These are phyloP conservation scores for Yarrowia sp. DNA, from an alignment of 805 yeast species.

Conservation along the genomic window DNA sequence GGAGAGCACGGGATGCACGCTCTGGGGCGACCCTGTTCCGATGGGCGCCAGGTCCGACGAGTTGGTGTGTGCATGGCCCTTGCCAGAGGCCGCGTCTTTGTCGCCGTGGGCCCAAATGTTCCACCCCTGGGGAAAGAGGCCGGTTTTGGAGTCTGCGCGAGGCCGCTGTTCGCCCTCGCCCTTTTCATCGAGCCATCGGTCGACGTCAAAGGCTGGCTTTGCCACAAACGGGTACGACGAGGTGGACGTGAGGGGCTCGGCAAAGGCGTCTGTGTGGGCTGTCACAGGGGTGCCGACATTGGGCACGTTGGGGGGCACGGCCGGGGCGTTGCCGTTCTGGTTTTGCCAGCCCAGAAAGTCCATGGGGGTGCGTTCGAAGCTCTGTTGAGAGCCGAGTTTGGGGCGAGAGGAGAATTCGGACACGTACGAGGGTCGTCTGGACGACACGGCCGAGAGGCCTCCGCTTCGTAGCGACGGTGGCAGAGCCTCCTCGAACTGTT, in stretches of 20 bases:
- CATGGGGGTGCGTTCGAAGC: slow-evolving; percentile 19
- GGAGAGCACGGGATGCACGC: slow-evolving; percentile 12
- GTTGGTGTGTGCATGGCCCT: slow-evolving; percentile 14
- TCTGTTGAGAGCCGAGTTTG: slow-evolving; percentile 23
- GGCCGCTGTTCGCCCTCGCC: not conserved
- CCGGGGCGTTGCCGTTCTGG: not conserved
- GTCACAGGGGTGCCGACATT: not conserved
- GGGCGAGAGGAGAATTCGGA: slow-evolving; percentile 51
- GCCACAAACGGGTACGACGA: slow-evolving; percentile 24
- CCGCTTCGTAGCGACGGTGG: slow-evolving; percentile 38
- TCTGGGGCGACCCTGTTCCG: slow-evolving; percentile 18
- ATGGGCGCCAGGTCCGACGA: slow-evolving; percentile 16
- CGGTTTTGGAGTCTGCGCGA: slow-evolving; percentile 13
- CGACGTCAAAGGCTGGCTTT: slow-evolving; percentile 16
- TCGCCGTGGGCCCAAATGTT: slow-evolving; percentile 24
- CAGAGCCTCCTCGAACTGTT: slow-evolving; percentile 24
- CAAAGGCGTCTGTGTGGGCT: slow-evolving; percentile 9
- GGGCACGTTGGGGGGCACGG: no score
- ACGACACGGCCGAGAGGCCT: slow-evolving; percentile 53
- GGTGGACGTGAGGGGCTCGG: slow-evolving; percentile 23
- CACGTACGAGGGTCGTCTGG: slow-evolving; percentile 64
- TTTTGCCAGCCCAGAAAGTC: slow-evolving; percentile 18
- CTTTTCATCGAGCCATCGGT: slow-evolving; percentile 21
- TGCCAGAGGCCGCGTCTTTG: not conserved
- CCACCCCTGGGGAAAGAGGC: slow-evolving; percentile 23